Base-by-base conservation (phyloP, 2,329 filamentous ascomycete species). In the Talaromyces marneffei region DNA sequence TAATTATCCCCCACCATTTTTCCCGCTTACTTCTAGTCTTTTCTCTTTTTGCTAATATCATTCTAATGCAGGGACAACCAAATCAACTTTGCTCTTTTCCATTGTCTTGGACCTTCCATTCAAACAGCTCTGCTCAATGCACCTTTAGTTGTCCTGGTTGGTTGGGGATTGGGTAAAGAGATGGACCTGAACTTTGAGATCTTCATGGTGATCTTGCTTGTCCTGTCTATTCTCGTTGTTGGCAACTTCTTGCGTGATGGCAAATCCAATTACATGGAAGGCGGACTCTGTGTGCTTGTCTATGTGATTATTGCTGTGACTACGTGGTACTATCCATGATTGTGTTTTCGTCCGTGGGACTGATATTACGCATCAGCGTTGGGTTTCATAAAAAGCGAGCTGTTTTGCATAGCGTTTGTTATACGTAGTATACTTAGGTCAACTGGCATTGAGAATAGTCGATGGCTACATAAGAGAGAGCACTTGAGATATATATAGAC, bases 191-290 rank as follows among this genome's bases (percentile, higher is more conserved):
- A 91, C 71, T 96, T 96, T 72, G 89, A 94, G 67, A 81, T 92
- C 14, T 96, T 96, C 79, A 91, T 95, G 77, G 83, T 95, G 20
- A 84, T 89, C 61, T 82, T 95, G 65, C 79, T 97, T 8, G 85
- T 97, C 61, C 81, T 97, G 25, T 85, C 90, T 29, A 93, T 96
- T 68, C 80, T 97, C 44, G 91, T 92, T 0, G 90, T 96, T 39
- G 91, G 92, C 1, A 90, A 91, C 64, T 96, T 96, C 76, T 77
- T 97, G 59, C 82, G 91, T 55, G 92, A 97, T 71, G 87, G 90
- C 66, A 93, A 94, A 80, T 91, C 87, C 64, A 95, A 96, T 71
- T 97, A 95, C 70, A 83, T 97, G 4, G 92, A 97, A 74, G 92
- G 92, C 2, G 83, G 86, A 25, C 82, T 97, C 18, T 90, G 91